These are phyloP conservation scores for Cytospora paraplurivora DNA, from an alignment of 2,329 filamentous ascomycete genomes.

Conservation along the genomic window DNA sequence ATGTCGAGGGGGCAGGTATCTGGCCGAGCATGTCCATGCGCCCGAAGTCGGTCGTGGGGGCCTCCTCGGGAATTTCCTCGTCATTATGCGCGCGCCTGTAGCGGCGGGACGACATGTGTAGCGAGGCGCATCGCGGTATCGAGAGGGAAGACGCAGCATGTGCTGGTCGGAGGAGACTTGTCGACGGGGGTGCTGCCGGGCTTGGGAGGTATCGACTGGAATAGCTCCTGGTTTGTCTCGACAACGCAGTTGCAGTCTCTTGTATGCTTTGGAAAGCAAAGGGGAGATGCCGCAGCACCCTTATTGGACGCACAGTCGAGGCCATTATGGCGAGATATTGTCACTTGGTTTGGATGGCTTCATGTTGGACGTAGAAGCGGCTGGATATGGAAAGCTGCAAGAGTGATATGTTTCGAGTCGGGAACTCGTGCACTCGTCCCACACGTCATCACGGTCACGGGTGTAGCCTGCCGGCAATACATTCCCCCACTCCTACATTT, in stretches of 20 bases:
- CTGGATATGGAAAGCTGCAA: constrained; percentile 4
- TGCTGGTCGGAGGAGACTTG: not conserved
- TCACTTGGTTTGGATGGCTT: not conserved
- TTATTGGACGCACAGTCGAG: constrained; percentile 10
- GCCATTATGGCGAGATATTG: constrained; percentile 18
- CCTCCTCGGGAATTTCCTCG: constrained; percentile 36
- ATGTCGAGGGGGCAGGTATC: constrained; percentile 75
- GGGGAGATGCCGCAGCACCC: constrained; percentile 11
- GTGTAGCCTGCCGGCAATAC: constrained; percentile 12
- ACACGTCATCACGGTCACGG: constrained; percentile 26
- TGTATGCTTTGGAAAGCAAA: not conserved
- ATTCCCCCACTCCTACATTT: not conserved
- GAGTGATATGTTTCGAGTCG: constrained; percentile 2
- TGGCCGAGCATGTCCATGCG: constrained; percentile 78
- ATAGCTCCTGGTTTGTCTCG: constrained; percentile 11
- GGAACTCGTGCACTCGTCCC: constrained; percentile 15
- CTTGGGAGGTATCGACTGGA: constrained; percentile 11
- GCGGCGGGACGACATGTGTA: constrained; percentile 16
- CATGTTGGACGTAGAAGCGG: constrained; percentile 24
- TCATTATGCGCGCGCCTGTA: constrained; percentile 32
- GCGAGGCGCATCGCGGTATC: constrained; percentile 17
- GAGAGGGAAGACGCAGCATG: not conserved
- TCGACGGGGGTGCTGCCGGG: constrained; percentile 24
- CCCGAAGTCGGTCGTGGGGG: constrained; percentile 63
- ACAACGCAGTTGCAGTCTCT: not conserved